phyloP scores from a whole-genome alignment of 352 stramenopile species.

The Pythium utonaiense region DNA sequence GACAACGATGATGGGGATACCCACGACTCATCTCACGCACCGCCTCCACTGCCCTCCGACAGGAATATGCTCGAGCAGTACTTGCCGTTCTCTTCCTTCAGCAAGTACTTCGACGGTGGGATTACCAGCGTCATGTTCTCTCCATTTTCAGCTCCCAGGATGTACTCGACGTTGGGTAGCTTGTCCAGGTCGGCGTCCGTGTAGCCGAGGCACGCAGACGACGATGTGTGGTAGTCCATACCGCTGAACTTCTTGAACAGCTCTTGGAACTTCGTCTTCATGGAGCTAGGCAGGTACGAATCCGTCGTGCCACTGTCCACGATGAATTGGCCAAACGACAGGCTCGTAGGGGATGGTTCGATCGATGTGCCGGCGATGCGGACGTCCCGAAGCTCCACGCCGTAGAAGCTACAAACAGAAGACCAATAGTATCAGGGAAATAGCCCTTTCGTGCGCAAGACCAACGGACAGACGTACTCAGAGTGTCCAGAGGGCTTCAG shows the following conservation, averaged over 20 bases:
- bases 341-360: constrained; percentile 35
- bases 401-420: constrained; percentile 49
- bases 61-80: constrained; percentile 71
- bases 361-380: constrained; percentile 60
- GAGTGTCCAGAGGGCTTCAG: constrained; percentile 29
- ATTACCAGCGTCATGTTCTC: constrained; percentile 54
- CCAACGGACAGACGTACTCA: constrained; percentile 15
- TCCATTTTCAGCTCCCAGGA: constrained; percentile 61
- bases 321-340: constrained; percentile 59
- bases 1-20: neutral
- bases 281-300: constrained; percentile 61
- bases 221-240: constrained; percentile 44
- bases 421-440: neutral
- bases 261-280: constrained; percentile 52
- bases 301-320: constrained; percentile 85
- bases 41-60: constrained; percentile 57
- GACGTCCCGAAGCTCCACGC: constrained; percentile 62
- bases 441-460: neutral
- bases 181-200: constrained; percentile 43
- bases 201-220: constrained; percentile 44
- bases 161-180: constrained; percentile 63
- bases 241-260: constrained; percentile 51
- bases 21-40: no score
- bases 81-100: constrained; percentile 35
- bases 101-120: constrained; percentile 62